Evolutionary conservation across 2,329 filamentous ascomycete species (phyloP).

Genomic region (Penicillium olsonii): DNA sequence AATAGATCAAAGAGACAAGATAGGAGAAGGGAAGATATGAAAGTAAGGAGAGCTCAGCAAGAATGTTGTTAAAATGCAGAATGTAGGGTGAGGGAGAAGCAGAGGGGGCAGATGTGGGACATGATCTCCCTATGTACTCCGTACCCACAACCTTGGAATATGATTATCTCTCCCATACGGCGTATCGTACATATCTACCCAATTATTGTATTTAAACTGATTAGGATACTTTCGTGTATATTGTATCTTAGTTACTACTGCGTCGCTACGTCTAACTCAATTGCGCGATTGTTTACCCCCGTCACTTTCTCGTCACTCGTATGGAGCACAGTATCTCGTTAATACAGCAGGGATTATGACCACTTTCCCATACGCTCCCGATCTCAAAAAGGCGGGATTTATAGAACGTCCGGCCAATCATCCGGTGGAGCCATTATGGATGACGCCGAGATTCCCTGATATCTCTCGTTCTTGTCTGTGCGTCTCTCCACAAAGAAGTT

Average conservation of each 20-base stretch:
- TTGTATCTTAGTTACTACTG: no score
- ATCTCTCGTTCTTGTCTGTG: conserved; percentile 15
- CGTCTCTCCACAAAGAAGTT: conserved; percentile 1
- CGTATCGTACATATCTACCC: background rate
- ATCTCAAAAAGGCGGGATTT: background rate
- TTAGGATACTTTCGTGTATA: no score
- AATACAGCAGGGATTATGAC: conserved; percentile 8
- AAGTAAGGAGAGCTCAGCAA: background rate
- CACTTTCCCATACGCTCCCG: background rate
- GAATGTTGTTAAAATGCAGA: conserved; percentile 10
- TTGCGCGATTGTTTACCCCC: no score
- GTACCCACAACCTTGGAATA: conserved; percentile 3
- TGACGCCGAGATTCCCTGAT: conserved; percentile 18
- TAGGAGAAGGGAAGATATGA: background rate
- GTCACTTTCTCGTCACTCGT: no score
- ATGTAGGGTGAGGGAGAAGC: conserved; percentile 3
- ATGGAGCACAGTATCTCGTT: no score
- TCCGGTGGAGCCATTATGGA: background rate
- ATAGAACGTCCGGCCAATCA: conserved; percentile 10
- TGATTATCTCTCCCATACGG: conserved; percentile 1
- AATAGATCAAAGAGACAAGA: background rate
- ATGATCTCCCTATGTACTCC: conserved; percentile 5
- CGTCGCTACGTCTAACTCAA: no score
- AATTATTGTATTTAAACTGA: no score
- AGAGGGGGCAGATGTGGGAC: conserved; percentile 15